Conservation (phyloP, 805 yeast genomes). For the Blastobotrys attinorum region DNA sequence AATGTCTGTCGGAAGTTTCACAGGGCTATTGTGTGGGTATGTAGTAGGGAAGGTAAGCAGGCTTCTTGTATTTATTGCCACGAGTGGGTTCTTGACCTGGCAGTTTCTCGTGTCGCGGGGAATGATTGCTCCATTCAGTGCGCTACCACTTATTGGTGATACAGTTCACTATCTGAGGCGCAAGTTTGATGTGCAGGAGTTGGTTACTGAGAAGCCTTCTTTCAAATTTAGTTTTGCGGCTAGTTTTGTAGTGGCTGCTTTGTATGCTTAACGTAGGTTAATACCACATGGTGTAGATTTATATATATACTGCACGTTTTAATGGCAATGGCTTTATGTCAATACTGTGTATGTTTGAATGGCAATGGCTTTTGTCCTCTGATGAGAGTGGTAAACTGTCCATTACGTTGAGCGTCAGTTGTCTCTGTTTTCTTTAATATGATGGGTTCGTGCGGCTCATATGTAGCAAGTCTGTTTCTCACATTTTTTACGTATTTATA, state of each 20-base stretch:
- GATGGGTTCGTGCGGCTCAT: no score
- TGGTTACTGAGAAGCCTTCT: slow-evolving; percentile 35
- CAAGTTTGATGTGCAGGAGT: slow-evolving; percentile 13
- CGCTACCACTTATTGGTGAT: slow-evolving; percentile 15
- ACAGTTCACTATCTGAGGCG: slow-evolving; percentile 9
- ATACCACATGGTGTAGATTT: not conserved
- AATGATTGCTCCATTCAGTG: slow-evolving; percentile 23
- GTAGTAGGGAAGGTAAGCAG: slow-evolving; percentile 54
- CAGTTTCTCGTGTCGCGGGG: slow-evolving; percentile 54
- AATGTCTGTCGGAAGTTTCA: slow-evolving; percentile 53
- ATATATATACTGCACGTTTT: not conserved
- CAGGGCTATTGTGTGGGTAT: slow-evolving; percentile 52
- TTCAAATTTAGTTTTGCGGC: slow-evolving; percentile 50
- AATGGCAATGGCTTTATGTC: not conserved
- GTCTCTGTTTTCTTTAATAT: no score
- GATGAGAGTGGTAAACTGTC: no score
- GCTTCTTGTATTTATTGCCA: slow-evolving; percentile 42
- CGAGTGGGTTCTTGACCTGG: slow-evolving; percentile 36
- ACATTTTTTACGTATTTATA: no score
- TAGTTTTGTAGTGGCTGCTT: slow-evolving; percentile 28
- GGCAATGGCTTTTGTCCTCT: not conserved
- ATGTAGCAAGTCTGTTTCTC: no score
- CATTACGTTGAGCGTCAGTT: no score
- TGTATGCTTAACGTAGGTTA: slow-evolving; percentile 19
- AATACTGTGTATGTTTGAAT: not conserved